Evolutionary conservation across 2,329 filamentous ascomycete species (phyloP), one percentile per base, ranked within the genome.

Genomic region (Scopulariopsis brevicaulis): DNA sequence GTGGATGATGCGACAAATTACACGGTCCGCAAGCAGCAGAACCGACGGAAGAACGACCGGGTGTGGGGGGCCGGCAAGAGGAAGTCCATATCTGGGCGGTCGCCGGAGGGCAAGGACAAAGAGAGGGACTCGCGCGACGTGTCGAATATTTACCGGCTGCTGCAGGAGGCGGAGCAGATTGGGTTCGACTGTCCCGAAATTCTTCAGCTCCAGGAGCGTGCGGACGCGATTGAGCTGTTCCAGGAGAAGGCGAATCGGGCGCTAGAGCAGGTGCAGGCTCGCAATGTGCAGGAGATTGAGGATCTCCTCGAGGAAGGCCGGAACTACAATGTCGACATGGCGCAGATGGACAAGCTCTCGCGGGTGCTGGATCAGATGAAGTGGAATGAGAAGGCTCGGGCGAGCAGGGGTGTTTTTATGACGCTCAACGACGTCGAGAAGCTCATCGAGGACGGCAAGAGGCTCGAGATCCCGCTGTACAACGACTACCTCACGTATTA

Each of bases 1-100:
- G 90, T 96, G 62, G 94, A 97, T 66, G 93, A 97, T 74, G 94
- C 94, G 63, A 94, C 90, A 66, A 92, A 89, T 68, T 99, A 95
- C 76, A 96, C 92, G 67, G 92, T 94, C 60, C 89, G 94, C 65
- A 99, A 99, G 75, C 93, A 96, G 74, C 93, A 96, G 73, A 96
- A 95, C 68, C 88, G 94, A 62, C 90, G 93, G 61, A 97, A 97
- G 73, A 96, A 88, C 70, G 93, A 96, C 66, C 94, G 90, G 68
- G 83, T 82, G 52, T 94, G 88, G 84, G 88, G 90, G 63, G 86
- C 83, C 65, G 82, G 85, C 58, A 82, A 82, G 64, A 79, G 85
- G 55, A 93, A 88, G 70, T 86, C 85, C 56, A 83, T 87, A 58
- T 75, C 77, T 20, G 74, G 65, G 62, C 62, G 73, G 1, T 69